Evolutionary conservation across 768 basidiomycete genomes (phyloP).

Genomic region (Xerocomellus intermedius): DNA sequence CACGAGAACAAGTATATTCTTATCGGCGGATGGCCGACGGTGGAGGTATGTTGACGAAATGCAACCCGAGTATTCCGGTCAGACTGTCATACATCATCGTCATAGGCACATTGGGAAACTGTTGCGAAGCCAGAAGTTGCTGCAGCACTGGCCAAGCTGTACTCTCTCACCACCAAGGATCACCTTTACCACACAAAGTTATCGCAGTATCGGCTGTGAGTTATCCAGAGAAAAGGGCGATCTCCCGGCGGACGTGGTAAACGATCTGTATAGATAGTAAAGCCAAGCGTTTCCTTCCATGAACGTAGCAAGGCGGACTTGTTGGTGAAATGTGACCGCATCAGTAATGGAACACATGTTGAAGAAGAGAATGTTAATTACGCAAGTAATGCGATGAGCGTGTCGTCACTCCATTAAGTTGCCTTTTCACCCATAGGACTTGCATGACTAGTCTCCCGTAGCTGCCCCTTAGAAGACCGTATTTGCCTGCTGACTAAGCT

Average conservation of each 20-base stretch:
- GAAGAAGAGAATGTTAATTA: too few species aligned
- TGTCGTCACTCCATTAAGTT: too few species aligned
- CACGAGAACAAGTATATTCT: conserved; percentile 21
- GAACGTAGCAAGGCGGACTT: not conserved
- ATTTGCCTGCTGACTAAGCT: too few species aligned
- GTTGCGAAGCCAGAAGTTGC: conserved; percentile 6
- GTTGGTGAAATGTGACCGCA: too few species aligned
- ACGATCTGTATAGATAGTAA: not conserved
- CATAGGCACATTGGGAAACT: conserved; percentile 17
- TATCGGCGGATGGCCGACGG: conserved; percentile 21
- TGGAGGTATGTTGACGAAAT: conserved; percentile 21
- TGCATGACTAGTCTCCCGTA: too few species aligned
- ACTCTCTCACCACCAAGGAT: conserved; percentile 15
- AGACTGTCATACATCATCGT: not conserved
- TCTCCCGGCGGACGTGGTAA: not conserved
- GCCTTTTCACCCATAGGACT: too few species aligned
- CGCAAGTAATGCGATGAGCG: too few species aligned
- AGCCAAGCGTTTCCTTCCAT: not conserved
- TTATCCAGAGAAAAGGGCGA: not conserved
- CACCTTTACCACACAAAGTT: conserved; percentile 14
- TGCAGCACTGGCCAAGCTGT: conserved; percentile 4
- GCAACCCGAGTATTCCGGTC: not conserved
- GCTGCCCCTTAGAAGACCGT: too few species aligned
- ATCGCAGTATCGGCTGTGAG: not conserved
- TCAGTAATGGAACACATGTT: too few species aligned